Percentiles rank a stretch among this genome's conserved stretches.
These are phyloP conservation scores for Nemophila menziesii DNA, from an alignment of 257 asterid genomes.

Conservation along the genomic window DNA sequence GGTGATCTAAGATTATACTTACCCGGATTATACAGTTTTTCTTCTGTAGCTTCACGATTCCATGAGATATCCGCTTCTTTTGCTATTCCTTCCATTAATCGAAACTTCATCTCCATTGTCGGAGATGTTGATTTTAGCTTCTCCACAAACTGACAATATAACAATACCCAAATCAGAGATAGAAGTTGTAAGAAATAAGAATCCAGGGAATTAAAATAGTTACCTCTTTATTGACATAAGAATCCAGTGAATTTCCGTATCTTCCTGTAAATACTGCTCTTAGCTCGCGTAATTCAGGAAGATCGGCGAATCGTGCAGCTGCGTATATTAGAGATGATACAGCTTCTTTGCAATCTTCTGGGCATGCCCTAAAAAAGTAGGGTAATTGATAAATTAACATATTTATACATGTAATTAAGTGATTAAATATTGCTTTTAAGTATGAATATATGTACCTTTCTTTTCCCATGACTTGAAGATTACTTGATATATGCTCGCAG, in stretches of 20 bases:
- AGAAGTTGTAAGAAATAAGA: neutral
- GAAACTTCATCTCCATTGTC: conserved; percentile 50
- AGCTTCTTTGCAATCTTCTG: conserved; percentile 84
- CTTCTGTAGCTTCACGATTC: conserved; percentile 58
- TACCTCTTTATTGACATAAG: conserved; percentile 58
- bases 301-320: conserved; percentile 81
- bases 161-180: neutral
- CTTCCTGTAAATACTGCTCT: conserved; percentile 52
- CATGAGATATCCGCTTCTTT: conserved; percentile 47
- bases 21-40: conserved; percentile 28
- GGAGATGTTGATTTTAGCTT: conserved; percentile 39
- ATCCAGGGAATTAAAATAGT: neutral
- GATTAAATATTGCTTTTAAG: neutral
- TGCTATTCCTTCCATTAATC: conserved; percentile 60
- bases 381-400: neutral
- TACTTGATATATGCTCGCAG: conserved; percentile 27
- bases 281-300: conserved; percentile 76
- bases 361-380: conserved; percentile 56
- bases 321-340: conserved; percentile 67
- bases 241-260: conserved; percentile 46
- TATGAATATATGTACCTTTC: conserved; percentile 3
- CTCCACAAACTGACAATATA: conserved; percentile 40
- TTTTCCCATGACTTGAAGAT: conserved; percentile 48
- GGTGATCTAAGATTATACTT: neutral
- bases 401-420: neutral